Percentiles rank a stretch among this genome's conserved stretches.
Evolutionary conservation across 805 yeast genomes (phyloP).

Genomic region (Wickerhamiella occidentalis): DNA sequence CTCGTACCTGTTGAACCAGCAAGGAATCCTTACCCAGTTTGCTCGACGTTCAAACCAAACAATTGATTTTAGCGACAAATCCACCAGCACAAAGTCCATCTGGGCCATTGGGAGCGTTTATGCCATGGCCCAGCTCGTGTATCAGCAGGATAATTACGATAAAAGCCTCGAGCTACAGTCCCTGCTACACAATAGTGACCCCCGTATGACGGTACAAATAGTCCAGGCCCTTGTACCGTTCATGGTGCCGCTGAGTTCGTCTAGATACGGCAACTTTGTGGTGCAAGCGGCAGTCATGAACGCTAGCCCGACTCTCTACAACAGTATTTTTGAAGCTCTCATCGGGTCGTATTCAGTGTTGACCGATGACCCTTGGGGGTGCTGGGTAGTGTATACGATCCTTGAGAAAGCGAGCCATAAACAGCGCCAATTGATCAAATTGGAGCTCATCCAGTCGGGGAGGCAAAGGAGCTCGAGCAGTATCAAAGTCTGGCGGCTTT

Average conservation of each 20-base stretch:
- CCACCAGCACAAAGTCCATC: not conserved
- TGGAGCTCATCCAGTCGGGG: not conserved
- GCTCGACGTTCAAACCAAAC: not conserved
- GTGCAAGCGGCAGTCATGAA: conserved; percentile 1
- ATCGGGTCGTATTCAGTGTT: not conserved
- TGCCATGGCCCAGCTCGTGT: not conserved
- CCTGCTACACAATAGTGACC: conserved; percentile 48
- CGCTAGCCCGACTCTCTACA: not conserved
- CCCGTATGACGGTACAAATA: not conserved
- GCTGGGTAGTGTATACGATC: not conserved
- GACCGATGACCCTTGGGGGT: not conserved
- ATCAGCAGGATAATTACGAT: not conserved
- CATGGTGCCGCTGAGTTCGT: not conserved
- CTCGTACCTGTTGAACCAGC: not conserved
- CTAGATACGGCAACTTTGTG: conserved; percentile 6
- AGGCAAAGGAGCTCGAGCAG: not conserved
- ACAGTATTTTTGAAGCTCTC: not conserved
- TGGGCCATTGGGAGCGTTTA: conserved; percentile 8
- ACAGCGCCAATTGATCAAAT: not conserved
- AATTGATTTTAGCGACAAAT: conserved; percentile 1
- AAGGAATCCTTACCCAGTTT: not conserved
- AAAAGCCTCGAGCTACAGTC: conserved; percentile 71
- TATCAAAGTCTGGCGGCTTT: not conserved
- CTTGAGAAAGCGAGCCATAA: conserved; percentile 1
- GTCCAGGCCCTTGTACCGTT: not conserved